Base-by-base conservation (phyloP, 1,284 basidiomycete species). In the Anthracocystis panici-leucophaei region DNA sequence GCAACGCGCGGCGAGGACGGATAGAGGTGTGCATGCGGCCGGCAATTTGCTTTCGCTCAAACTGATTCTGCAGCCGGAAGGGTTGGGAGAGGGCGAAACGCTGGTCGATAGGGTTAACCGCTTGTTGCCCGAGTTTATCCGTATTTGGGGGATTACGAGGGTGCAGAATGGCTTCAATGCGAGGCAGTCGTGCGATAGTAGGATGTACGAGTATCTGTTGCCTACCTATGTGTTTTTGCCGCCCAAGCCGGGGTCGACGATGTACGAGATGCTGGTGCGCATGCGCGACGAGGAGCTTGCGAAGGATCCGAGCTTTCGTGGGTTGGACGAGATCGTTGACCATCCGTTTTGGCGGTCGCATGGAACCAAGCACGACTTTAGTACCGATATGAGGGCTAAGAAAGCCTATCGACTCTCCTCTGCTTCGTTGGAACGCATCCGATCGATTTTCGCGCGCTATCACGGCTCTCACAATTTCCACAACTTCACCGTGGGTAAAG, bases 121-220 rank as follows among this genome's bases (percentile, higher is more conserved):
- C 51, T 90, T 94, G 79, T 88, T 99, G 12, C 96, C 97, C 2
- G 89, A 91, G 2, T 91, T 95, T 79, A 94, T 99, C 75, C 89
- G 94, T n/a, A 87, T 99, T 46, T 99, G 97, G 97, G 91, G 91
- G 38, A 91, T 92, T 82, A 91, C 93, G 45, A 89, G 95, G 65
- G 92, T 92, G 0, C 92, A 95, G 86, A 94, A 94, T 82, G 92
- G 92, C 0, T 99, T 99, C 88, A 93, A 95, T 78, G 94, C 95
- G 4, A 89, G 95, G 82, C 88, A 90, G 48, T 65, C 67, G 54
- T 81, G 72, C 61, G 95, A 97, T 85, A 95, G 94, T 75, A 90
- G 96, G 65, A 93, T 94, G 86, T 99, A 99, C 87, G 96, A 96
- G 51, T 99, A 99, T 86, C 93, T 94, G 86, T 91, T 99, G 77